A percentile compares a stretch with the other conserved stretches of the same genome.
These are phyloP conservation scores for Candida ulmi DNA, from an alignment of 805 yeast species.

Conservation along the genomic window DNA sequence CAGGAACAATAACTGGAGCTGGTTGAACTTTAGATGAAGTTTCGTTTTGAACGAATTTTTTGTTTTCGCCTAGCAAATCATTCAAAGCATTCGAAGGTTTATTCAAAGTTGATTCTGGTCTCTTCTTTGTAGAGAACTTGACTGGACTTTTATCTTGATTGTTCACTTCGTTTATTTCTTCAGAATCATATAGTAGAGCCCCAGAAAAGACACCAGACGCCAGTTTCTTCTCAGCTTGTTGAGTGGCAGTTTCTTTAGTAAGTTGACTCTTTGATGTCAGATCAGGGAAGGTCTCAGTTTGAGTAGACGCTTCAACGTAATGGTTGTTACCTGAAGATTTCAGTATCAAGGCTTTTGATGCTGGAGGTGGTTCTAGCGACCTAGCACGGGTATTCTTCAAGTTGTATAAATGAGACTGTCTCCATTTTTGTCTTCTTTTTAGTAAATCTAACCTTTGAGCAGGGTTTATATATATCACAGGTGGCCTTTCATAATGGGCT, in stretches of 20 bases:
- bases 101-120: background rate
- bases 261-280: constrained; percentile 11
- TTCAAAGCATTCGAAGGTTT: constrained; percentile 10
- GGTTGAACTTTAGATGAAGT: too few relatives aligned
- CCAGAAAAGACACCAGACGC: constrained; percentile 23
- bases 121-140: constrained; percentile 12
- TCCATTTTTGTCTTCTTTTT: constrained; percentile 23
- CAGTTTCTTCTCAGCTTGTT: constrained; percentile 17
- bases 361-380: too few relatives aligned
- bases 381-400: constrained; percentile 6
- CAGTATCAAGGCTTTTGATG: background rate
- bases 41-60: constrained; percentile 15
- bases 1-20: too few relatives aligned
- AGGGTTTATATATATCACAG: constrained; percentile 21
- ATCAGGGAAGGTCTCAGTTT: constrained; percentile 18
- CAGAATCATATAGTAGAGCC: constrained; percentile 17
- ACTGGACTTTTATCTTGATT: constrained; percentile 13
- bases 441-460: constrained; percentile 20
- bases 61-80: constrained; percentile 11
- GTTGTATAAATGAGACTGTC: constrained; percentile 19
- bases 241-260: constrained; percentile 7
- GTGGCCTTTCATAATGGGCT: constrained; percentile 25
- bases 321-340: background rate
- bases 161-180: constrained; percentile 14
- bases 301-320: constrained; percentile 19